phyloP scores from a whole-genome alignment of 371 early-diverging fungal species.

The Zopfochytrium polystomum region DNA sequence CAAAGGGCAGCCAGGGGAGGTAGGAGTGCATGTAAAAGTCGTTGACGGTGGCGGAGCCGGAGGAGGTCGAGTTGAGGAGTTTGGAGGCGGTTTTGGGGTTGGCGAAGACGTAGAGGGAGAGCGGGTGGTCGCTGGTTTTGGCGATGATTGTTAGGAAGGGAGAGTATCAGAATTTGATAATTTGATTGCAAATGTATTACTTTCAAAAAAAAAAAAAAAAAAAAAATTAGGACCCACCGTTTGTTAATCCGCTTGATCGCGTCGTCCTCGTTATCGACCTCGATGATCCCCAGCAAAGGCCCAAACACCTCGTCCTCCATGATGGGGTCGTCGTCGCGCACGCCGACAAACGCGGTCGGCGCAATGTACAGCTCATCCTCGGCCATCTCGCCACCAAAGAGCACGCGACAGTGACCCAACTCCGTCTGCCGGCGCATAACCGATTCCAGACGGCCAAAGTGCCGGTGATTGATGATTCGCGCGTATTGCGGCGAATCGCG shows the following conservation, averaged over 20 bases:
- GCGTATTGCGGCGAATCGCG: conserved; percentile 37
- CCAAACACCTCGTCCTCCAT: conserved; percentile 49
- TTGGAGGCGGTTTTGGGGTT: conserved; percentile 35
- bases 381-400: conserved; percentile 32
- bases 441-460: conserved; percentile 64
- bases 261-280: conserved; percentile 69
- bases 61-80: conserved; percentile 60
- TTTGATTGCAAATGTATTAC: not conserved
- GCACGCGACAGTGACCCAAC: conserved; percentile 21
- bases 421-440: conserved; percentile 50
- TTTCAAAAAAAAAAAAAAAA: not conserved
- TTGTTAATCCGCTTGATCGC: conserved; percentile 66
- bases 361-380: conserved; percentile 28
- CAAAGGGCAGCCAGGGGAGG: conserved; percentile 73
- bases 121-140: conserved; percentile 46
- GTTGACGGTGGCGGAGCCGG: conserved; percentile 78
- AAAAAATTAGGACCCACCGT: not conserved
- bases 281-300: conserved; percentile 82
- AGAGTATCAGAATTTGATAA: not conserved
- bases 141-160: not conserved
- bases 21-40: conserved; percentile 64
- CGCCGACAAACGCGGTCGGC: conserved; percentile 43
- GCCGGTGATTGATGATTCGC: conserved; percentile 70
- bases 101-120: conserved; percentile 70
- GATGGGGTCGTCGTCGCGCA: conserved; percentile 37